phyloP scores from a whole-genome alignment of 345 rosid genomes.

The Nasturtium officinale region DNA sequence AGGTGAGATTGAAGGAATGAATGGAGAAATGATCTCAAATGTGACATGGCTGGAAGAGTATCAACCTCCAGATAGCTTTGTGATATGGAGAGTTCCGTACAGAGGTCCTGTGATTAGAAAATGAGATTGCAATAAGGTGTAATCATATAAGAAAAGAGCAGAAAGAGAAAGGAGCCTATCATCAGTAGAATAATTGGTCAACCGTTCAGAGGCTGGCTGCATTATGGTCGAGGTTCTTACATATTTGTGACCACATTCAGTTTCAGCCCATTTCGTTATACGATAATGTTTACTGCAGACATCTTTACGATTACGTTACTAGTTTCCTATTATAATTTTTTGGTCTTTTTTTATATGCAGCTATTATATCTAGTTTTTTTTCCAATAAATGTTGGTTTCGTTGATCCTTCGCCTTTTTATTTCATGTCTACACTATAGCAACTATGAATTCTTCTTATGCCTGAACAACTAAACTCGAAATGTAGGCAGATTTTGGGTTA shows the following conservation, averaged over 20 bases:
- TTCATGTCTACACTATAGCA: neutral
- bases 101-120: slow-evolving; percentile 81
- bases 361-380: slow-evolving; percentile 3
- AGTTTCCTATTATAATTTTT: neutral
- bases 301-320: slow-evolving; percentile 6
- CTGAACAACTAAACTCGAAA: neutral
- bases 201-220: slow-evolving; percentile 23
- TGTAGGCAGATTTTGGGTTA: neutral
- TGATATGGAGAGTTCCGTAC: slow-evolving; percentile 73
- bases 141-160: slow-evolving; percentile 13
- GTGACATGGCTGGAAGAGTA: slow-evolving; percentile 87
- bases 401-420: neutral
- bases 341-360: slow-evolving; percentile 15
- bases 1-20: slow-evolving; percentile 70
- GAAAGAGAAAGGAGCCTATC: slow-evolving; percentile 5
- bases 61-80: slow-evolving; percentile 85
- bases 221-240: slow-evolving; percentile 30
- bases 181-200: slow-evolving; percentile 31
- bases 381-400: neutral
- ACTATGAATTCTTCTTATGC: neutral
- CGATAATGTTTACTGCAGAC: slow-evolving; percentile 35
- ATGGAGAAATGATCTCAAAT: slow-evolving; percentile 59
- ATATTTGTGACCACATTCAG: slow-evolving; percentile 26
- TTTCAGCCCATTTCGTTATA: slow-evolving; percentile 14
- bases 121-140: slow-evolving; percentile 39